These are phyloP conservation scores for Phytophthora europaea DNA, from an alignment of 352 stramenopile species.

Conservation along the genomic window DNA sequence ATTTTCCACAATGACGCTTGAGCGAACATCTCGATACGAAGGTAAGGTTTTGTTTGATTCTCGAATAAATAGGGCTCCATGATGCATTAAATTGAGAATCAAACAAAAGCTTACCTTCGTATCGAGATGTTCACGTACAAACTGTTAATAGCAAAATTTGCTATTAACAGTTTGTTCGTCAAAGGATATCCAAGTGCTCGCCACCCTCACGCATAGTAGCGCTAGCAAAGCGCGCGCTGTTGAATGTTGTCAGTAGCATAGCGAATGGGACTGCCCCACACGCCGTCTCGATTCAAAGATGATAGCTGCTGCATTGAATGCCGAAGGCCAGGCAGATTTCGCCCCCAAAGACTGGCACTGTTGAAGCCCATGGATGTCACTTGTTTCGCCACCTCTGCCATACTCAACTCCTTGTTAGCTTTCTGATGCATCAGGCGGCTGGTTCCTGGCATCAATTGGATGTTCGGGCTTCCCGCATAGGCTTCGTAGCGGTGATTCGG, in stretches of 20 bases:
- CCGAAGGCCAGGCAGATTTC: constrained; percentile 22
- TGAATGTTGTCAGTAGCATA: background rate
- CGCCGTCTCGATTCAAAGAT: constrained; percentile 20
- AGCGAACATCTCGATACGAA: too few relatives aligned
- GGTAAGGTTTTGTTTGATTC: too few relatives aligned
- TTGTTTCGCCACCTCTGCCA: constrained; percentile 8
- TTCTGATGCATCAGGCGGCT: background rate
- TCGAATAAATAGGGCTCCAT: too few relatives aligned
- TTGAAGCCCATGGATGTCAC: constrained; percentile 10
- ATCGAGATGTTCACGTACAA: too few relatives aligned
- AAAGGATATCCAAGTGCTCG: too few relatives aligned
- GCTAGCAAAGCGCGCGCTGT: constrained; percentile 1
- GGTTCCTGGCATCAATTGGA: background rate
- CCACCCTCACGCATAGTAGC: constrained; percentile 1
- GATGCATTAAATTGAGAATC: too few relatives aligned
- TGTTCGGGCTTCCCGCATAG: background rate
- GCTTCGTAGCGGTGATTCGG: background rate
- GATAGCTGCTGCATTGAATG: constrained; percentile 13
- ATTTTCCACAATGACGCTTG: too few relatives aligned
- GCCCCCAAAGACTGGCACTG: constrained; percentile 40
- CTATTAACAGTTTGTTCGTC: too few relatives aligned
- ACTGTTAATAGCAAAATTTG: too few relatives aligned
- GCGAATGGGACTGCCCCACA: constrained; percentile 25
- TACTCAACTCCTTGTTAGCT: background rate
- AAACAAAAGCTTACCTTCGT: too few relatives aligned